Conservation (phyloP, 306 rosid genomes). For the Quillaja saponaria region DNA sequence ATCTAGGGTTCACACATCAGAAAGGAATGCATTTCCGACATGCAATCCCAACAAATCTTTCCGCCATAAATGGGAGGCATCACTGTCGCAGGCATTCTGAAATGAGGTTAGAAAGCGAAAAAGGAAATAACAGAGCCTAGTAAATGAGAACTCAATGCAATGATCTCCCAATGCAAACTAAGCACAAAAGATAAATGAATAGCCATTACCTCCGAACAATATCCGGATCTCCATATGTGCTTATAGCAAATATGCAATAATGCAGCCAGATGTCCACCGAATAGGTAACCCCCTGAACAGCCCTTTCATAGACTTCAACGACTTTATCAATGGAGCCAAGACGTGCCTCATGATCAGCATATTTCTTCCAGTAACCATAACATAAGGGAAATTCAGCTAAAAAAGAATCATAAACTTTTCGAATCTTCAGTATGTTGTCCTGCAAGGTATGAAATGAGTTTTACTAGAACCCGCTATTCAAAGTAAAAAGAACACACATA, state of each 20-base stretch:
- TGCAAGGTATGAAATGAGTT: conserved; percentile 46
- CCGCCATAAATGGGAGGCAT: conserved; percentile 71
- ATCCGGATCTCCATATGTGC: conserved; percentile 93
- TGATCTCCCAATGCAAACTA: conserved; percentile 44
- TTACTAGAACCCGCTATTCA: conserved; percentile 2
- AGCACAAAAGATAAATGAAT: conserved; percentile 30
- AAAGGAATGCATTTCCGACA: conserved; percentile 51
- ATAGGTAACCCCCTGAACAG: conserved; percentile 96
- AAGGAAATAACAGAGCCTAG: conserved; percentile 56
- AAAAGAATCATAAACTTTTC: conserved; percentile 92
- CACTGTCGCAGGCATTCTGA: conserved; percentile 84
- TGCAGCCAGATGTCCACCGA: conserved; percentile 99
- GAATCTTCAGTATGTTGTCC: conserved; percentile 78
- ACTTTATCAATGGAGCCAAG: conserved; percentile 84
- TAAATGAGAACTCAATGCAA: conserved; percentile 44
- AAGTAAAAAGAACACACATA: neutral
- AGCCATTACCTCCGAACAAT: conserved; percentile 86
- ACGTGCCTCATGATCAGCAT: conserved; percentile 96
- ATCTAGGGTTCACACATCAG: conserved; percentile 60
- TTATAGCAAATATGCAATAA: conserved; percentile 88
- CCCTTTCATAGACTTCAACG: conserved; percentile 92
- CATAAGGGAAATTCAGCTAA: conserved; percentile 93
- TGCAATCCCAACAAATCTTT: conserved; percentile 81
- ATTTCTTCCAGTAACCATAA: conserved; percentile 99
- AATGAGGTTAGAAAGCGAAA: conserved; percentile 70